Conservation (phyloP, 805 yeast species). For the Ogataea chonburiensis region DNA sequence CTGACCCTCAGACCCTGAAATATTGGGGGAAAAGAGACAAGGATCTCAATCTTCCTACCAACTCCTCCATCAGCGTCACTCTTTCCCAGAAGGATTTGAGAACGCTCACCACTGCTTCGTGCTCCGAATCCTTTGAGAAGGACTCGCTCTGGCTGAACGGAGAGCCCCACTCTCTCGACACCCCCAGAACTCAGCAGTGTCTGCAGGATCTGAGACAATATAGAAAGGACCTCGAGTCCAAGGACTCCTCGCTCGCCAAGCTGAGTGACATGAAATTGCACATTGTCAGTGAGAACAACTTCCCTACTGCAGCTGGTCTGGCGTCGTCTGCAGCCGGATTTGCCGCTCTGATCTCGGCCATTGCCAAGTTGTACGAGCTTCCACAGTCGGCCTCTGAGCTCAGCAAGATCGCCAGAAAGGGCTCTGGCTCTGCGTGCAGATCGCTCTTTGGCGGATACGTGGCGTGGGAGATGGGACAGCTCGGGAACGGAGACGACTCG, state of each 20-base stretch:
- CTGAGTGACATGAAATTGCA: conserved; percentile 66
- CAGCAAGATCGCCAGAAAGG: conserved; percentile 93
- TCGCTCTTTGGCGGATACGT: conserved; percentile 97
- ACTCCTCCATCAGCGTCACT: conserved; percentile 93
- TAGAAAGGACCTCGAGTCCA: conserved; percentile 59
- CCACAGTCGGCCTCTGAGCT: conserved; percentile 85
- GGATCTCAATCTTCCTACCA: conserved; percentile 86
- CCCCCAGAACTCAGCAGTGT: conserved; percentile 68
- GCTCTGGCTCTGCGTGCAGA: conserved; percentile 98
- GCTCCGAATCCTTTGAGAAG: conserved; percentile 50
- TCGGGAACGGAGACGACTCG: conserved; percentile 82
- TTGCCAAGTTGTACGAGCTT: conserved; percentile 78
- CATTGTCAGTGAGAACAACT: conserved; percentile 90
- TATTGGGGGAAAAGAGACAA: conserved; percentile 99
- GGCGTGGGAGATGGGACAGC: conserved; percentile 96
- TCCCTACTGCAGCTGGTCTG: conserved; percentile 98
- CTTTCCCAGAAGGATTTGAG: conserved; percentile 86
- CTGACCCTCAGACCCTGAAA: conserved; percentile 63
- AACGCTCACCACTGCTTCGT: conserved; percentile 86
- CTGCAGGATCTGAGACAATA: conserved; percentile 68
- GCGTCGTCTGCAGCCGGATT: conserved; percentile 99
- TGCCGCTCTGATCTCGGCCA: conserved; percentile 91
- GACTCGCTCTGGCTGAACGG: conserved; percentile 89
- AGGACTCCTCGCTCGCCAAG: conserved; percentile 54
- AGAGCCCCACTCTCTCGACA: conserved; percentile 65